These are phyloP conservation scores for Moesziomyces sp. DNA, from an alignment of 1,284 basidiomycete genomes.

Conservation along the genomic window DNA sequence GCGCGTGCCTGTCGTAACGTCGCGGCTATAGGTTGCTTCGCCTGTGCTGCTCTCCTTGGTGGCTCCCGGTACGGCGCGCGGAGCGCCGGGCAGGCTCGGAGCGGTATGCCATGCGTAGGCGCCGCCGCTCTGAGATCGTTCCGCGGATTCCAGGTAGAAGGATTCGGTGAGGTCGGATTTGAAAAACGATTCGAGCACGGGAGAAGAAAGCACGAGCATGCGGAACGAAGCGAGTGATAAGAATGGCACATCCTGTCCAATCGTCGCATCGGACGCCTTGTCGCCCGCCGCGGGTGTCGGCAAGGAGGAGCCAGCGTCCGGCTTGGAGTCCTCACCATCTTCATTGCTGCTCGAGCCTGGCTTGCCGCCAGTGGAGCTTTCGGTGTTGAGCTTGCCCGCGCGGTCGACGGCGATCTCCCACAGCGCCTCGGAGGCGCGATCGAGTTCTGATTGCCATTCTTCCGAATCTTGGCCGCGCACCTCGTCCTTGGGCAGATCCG, in stretches of 20 bases:
- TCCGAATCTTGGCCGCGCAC: conserved; percentile 18
- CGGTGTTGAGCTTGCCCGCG: conserved; percentile 47
- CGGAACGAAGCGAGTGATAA: conserved; percentile 63
- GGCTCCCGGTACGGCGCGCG: conserved; percentile 47
- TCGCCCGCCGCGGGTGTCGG: conserved; percentile 9
- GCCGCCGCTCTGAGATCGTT: conserved; percentile 59
- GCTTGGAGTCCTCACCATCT: conserved; percentile 34
- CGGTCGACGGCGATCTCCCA: conserved; percentile 64
- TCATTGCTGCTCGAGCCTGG: conserved; percentile 9
- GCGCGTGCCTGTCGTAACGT: conserved; percentile 61
- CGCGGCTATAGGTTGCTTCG: conserved; percentile 62
- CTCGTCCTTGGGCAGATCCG: conserved; percentile 31
- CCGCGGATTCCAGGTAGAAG: conserved; percentile 59
- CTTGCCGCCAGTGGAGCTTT: conserved; percentile 3
- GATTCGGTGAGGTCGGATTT: conserved; percentile 62
- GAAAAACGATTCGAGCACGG: conserved; percentile 63
- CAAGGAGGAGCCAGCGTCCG: conserved; percentile 1
- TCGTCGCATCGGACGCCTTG: conserved; percentile 19
- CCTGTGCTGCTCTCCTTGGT: conserved; percentile 49
- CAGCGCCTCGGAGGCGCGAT: conserved; percentile 57
- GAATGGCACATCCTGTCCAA: conserved; percentile 60
- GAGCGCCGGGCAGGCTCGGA: conserved; percentile 48
- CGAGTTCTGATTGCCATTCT: conserved; percentile 59
- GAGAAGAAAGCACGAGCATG: conserved; percentile 63
- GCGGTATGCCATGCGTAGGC: conserved; percentile 65